phyloP scores from a whole-genome alignment of 805 yeast species.

The Suhomyces prunicola region DNA sequence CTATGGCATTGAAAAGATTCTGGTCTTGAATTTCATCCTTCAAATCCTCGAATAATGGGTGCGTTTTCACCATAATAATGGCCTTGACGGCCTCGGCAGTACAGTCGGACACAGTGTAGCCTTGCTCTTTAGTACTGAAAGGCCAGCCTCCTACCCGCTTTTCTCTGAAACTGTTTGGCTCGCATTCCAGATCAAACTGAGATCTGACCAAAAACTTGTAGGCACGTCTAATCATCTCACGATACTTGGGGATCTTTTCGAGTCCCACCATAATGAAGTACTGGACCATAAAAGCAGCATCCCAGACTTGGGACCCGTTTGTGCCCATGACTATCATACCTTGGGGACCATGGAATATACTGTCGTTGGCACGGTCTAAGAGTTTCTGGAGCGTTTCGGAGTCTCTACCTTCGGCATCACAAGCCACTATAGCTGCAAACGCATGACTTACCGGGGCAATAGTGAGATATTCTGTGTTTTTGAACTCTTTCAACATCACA shows the following conservation, averaged over 20 bases:
- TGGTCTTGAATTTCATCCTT: conserved; percentile 52
- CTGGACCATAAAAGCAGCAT: conserved; percentile 86
- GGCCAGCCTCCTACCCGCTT: conserved; percentile 91
- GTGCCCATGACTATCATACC: conserved; percentile 97
- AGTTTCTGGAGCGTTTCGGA: conserved; percentile 58
- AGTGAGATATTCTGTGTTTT: conserved; percentile 75
- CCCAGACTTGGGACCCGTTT: conserved; percentile 98
- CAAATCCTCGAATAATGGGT: conserved; percentile 47
- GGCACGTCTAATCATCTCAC: conserved; percentile 58
- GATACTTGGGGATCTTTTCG: conserved; percentile 65
- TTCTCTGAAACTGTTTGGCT: conserved; percentile 76
- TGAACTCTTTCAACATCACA: conserved; percentile 66
- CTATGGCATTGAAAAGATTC: conserved; percentile 65
- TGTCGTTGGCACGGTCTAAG: conserved; percentile 65
- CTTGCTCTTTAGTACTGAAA: conserved; percentile 91
- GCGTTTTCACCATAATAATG: conserved; percentile 81
- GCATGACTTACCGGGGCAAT: conserved; percentile 95
- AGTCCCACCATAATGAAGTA: conserved; percentile 76
- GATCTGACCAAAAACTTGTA: conserved; percentile 73
- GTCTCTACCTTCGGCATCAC: conserved; percentile 63
- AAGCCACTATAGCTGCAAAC: conserved; percentile 71
- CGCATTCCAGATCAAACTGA: conserved; percentile 82
- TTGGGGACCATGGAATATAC: conserved; percentile 77
- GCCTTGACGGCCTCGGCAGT: conserved; percentile 96
- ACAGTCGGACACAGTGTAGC: conserved; percentile 94